phyloP scores from a whole-genome alignment of 805 yeast species.

The Scheffersomyces stipitis region DNA sequence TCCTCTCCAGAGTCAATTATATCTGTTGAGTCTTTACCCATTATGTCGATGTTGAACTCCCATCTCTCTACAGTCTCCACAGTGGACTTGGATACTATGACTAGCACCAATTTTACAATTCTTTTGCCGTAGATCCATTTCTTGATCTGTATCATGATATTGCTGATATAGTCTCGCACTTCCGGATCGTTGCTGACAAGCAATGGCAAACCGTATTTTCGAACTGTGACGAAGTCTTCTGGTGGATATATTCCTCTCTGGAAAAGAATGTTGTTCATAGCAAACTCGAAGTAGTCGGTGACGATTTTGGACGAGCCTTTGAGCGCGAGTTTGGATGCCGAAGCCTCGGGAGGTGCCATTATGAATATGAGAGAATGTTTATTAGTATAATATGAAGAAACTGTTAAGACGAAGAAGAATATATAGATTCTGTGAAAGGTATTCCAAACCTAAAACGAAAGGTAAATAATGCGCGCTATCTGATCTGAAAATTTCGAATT shows the following conservation, averaged over 20 bases:
- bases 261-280: constrained; percentile 77
- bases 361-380: no score
- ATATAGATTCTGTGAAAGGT: no score
- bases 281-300: constrained; percentile 80
- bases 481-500: no score
- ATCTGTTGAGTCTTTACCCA: constrained; percentile 14
- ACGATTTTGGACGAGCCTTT: constrained; percentile 79
- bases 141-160: constrained; percentile 60
- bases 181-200: constrained; percentile 75
- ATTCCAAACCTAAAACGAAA: no score
- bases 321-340: constrained; percentile 48
- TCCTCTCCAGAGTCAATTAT: constrained; percentile 8
- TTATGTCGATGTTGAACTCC: constrained; percentile 70
- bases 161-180: constrained; percentile 64
- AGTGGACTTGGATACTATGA: constrained; percentile 65
- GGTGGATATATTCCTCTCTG: constrained; percentile 90
- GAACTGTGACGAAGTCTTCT: constrained; percentile 75
- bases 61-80: constrained; percentile 78
- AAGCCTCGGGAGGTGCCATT: no score
- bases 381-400: no score
- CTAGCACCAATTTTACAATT: constrained; percentile 68
- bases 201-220: constrained; percentile 77
- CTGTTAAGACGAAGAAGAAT: no score
- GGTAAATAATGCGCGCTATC: no score
- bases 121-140: constrained; percentile 73